These are phyloP conservation scores for Wallemia hederae DNA, from an alignment of 1,284 basidiomycete species.

Conservation along the genomic window DNA sequence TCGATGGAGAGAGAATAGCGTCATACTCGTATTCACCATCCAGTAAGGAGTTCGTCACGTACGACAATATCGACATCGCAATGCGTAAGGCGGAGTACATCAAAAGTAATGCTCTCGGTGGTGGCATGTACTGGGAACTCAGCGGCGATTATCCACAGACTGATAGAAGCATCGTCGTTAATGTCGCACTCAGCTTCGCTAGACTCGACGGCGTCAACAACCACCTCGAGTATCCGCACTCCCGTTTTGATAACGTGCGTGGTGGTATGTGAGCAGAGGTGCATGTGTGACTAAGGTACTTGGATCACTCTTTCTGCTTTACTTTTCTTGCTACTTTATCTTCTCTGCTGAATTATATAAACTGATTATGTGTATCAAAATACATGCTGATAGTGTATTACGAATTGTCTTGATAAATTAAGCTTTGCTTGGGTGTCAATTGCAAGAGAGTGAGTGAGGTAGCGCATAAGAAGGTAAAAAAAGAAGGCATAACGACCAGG, in stretches of 20 bases:
- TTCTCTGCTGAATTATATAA: too few relatives aligned
- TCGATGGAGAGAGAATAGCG: slow-evolving; percentile 12
- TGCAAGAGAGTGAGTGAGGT: too few relatives aligned
- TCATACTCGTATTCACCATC: slow-evolving; percentile 11
- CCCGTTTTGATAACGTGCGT: slow-evolving; percentile 16
- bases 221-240: slow-evolving; percentile 13
- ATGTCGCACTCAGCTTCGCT: slow-evolving; percentile 5
- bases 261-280: slow-evolving; percentile 5
- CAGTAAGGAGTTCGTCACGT: slow-evolving; percentile 14
- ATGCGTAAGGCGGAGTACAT: slow-evolving; percentile 15
- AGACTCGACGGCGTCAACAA: slow-evolving; percentile 14
- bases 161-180: slow-evolving; percentile 7
- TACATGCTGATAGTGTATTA: too few relatives aligned
- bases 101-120: slow-evolving; percentile 6
- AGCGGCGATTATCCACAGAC: slow-evolving; percentile 11
- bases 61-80: slow-evolving; percentile 13
- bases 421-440: too few relatives aligned
- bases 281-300: neutral
- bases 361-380: too few relatives aligned
- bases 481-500: too few relatives aligned
- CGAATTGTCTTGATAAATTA: too few relatives aligned
- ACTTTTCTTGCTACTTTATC: too few relatives aligned
- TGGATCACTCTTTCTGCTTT: too few relatives aligned
- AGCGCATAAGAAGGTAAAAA: too few relatives aligned
- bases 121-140: slow-evolving; percentile 15